Evolutionary conservation across 176 grass and related monocot species (phyloP), one percentile per base, ranked within the genome.

Genomic region (Oryza glumipatula): DNA sequence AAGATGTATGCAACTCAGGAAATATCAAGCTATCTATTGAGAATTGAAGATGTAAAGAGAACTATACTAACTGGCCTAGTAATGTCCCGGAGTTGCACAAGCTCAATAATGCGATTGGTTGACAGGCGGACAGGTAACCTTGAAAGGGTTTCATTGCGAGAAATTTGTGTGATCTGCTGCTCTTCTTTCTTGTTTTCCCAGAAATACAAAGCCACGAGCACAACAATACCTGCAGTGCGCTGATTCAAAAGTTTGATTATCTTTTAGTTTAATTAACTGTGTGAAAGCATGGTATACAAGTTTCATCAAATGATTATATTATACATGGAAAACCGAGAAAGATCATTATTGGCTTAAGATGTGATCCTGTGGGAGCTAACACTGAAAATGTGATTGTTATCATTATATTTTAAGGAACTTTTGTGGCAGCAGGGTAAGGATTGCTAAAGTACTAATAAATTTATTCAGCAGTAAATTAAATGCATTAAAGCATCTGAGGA

Each of bases 101-200:
- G 96, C 86, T 95, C 93, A 76, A 87, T 87, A 86, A 92, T 90
- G 51, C 93, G 83, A 84, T 94, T 98, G 67, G 91, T 95, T 47
- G 93, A 94, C 80, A 95, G 88, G 10, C 96, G 89, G 76, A 94
- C 73, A 81, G 96, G 93, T 87, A 98, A 89, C 82, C 96, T 91
- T 88, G 93, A 95, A 49, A 98, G 89, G 32, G 89, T 98, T 88
- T 98, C 96, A 44, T 94, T 84, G 79, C 96, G 93, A 48, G 93
- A 89, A 64, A 98, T 98, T 84, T 94, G 92, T 48, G 96, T 87
- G 74, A 98, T 89, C 77, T 98, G 96, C 76, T 95, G 88, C 81
- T 98, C 93, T 80, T 98, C 96, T 88, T 90, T 98, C 76, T 89
- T 96, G 77, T 94, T 95, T 87, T 98, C 96, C 96, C 96, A 98